phyloP scores from a whole-genome alignment of 2,329 filamentous ascomycete species.

The Fonsecaea monophora region DNA sequence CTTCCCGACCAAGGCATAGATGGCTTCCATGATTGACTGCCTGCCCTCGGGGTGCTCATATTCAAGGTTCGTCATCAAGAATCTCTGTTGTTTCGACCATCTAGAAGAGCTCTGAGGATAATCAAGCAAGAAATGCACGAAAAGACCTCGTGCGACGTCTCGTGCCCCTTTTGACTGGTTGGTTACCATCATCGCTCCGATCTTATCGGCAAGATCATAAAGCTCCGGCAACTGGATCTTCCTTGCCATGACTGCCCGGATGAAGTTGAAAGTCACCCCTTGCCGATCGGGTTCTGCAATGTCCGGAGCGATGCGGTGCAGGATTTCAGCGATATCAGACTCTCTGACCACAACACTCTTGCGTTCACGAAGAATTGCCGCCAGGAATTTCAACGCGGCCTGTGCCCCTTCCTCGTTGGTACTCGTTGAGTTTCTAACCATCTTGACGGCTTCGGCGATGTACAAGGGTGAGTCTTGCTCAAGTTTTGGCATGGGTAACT shows the following conservation, averaged over 20 bases:
- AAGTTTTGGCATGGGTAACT: conserved; percentile 75
- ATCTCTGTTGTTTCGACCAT: conserved; percentile 86
- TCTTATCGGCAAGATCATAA: conserved; percentile 89
- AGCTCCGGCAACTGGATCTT: conserved; percentile 85
- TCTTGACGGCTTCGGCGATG: conserved; percentile 80
- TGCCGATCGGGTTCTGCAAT: conserved; percentile 91
- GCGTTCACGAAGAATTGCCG: conserved; percentile 82
- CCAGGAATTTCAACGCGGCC: conserved; percentile 85
- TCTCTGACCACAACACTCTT: conserved; percentile 78
- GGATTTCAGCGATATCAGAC: conserved; percentile 78
- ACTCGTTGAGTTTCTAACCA: conserved; percentile 76
- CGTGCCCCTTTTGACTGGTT: conserved; percentile 90
- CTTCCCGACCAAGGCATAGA: conserved; percentile 86
- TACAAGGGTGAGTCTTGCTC: conserved; percentile 78
- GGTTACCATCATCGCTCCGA: conserved; percentile 88
- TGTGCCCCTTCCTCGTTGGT: conserved; percentile 86
- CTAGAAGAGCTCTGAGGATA: conserved; percentile 91
- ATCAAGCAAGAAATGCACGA: conserved; percentile 91
- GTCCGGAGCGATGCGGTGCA: conserved; percentile 82
- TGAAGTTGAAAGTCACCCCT: conserved; percentile 91
- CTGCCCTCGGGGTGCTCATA: conserved; percentile 89
- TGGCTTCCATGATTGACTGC: conserved; percentile 89
- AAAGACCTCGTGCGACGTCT: conserved; percentile 85
- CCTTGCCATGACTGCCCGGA: conserved; percentile 83
- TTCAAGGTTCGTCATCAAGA: conserved; percentile 87